Conservation (phyloP, 192 early-diverging fungal species). For the Coemansia sp. region DNA sequence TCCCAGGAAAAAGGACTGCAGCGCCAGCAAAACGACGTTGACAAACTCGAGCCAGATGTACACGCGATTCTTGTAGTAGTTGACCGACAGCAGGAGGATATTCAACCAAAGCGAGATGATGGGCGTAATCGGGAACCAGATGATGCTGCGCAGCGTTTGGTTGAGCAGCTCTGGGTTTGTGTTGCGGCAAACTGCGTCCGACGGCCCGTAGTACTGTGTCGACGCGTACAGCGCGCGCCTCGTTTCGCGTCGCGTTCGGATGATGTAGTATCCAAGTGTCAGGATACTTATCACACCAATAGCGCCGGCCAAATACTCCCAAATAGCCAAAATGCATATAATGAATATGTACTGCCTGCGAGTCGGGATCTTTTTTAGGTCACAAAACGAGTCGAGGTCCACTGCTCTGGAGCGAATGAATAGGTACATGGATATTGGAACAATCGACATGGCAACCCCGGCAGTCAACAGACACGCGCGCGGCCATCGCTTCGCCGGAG, state of each 20-base stretch:
- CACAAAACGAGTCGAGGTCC: constrained; percentile 11
- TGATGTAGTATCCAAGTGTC: constrained; percentile 16
- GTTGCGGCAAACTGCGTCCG: neutral
- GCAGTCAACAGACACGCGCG: constrained; percentile 16
- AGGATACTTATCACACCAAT: constrained; percentile 28
- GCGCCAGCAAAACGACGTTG: constrained; percentile 29
- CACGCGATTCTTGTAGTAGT: constrained; percentile 18
- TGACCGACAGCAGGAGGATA: constrained; percentile 15
- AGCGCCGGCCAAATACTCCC: constrained; percentile 32
- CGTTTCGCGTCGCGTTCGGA: constrained; percentile 24
- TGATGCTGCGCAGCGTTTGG: constrained; percentile 23
- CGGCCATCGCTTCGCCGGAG: constrained; percentile 29
- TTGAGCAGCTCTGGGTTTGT: constrained; percentile 22
- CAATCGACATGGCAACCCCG: constrained; percentile 4
- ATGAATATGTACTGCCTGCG: constrained; percentile 15
- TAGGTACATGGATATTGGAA: constrained; percentile 23
- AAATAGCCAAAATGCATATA: constrained; percentile 10
- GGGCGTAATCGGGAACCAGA: constrained; percentile 48
- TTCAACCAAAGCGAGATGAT: constrained; percentile 46
- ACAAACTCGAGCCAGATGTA: constrained; percentile 30
- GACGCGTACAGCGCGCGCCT: constrained; percentile 10
- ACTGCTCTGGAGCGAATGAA: neutral
- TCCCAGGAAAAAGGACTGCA: constrained; percentile 36
- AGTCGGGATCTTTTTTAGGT: neutral
- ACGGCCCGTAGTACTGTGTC: constrained; percentile 12